Evolutionary conservation across 257 asterid species (phyloP), one percentile per base, ranked within the genome.

Genomic region (Knoxia roxburghii): DNA sequence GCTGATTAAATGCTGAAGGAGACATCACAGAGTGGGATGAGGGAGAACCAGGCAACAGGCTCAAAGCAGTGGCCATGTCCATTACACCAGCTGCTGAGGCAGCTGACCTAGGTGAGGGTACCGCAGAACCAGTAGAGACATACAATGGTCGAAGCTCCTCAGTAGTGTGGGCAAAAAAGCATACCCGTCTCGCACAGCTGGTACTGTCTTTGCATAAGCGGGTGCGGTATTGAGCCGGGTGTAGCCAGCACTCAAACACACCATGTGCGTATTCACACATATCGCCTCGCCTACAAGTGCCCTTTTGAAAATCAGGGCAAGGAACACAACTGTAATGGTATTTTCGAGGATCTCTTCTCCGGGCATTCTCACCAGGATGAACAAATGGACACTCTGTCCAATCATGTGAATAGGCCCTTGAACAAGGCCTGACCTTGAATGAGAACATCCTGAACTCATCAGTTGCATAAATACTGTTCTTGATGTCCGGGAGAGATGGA

Each of bases 251-350:
- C 76, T 93, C 99, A 54, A 93, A 93, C 72, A 93, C 99, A 30
- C 99, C 99, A 68, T 93, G 99, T 32, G 97, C 99, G 62, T 93
- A 93, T 75, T 90, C 97, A 30, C 99, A 93, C 97, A 90, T 86
- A 79, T 93, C 97, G 15, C 97, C 96, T n/a, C 99, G 81, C 77
- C 96, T 77, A 71, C 99, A 93, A 2, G 99, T 77, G 18, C 96
- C 97, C 76, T 88, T 93, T 0, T 97, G 90, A 67, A 93, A 93
- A 55, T 93, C 97, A n/a, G 96, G 96, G 65, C 99, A 93, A 20
- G 99, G 97, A 30, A 93, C 97, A 68, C 99, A 93, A 80, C 99
- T 93, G 54, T 93, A 93, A 65, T 88, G 99, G 72, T 59, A 90
- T 78, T 93, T 93, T 61, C 97, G 78, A 2, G 97, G 99, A 75